Percentiles rank a stretch among this genome's conserved stretches.
Conservation (phyloP, 805 yeast genomes). For the Huiozyma naganishii region DNA sequence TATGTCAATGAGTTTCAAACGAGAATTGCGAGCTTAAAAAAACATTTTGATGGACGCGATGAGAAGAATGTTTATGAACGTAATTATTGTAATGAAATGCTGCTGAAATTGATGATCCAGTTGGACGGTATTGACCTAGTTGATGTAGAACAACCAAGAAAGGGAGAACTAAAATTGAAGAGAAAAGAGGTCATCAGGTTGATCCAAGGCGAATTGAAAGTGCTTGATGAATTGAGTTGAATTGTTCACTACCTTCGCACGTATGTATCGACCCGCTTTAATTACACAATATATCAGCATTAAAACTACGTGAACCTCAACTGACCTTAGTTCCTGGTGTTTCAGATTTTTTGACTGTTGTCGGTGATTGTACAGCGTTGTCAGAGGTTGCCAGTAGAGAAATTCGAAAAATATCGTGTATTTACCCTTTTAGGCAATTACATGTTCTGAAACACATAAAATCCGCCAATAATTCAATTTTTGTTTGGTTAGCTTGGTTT, state of each 20-base stretch:
- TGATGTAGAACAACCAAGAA: constrained; percentile 30
- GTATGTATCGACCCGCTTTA: no score
- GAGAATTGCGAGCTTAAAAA: constrained; percentile 14
- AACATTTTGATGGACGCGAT: constrained; percentile 12
- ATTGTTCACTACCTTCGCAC: no score
- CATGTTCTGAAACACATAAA: constrained; percentile 1
- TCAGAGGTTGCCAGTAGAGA: no score
- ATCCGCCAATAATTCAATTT: background rate
- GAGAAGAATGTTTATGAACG: constrained; percentile 34
- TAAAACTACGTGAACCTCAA: no score
- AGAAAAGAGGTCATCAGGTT: constrained; percentile 50
- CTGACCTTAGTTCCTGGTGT: background rate
- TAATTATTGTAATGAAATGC: constrained; percentile 53
- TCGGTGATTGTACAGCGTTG: no score
- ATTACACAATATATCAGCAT: no score
- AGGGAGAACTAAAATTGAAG: constrained; percentile 40
- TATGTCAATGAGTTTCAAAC: constrained; percentile 19
- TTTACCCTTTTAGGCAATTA: constrained; percentile 1
- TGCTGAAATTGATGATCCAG: constrained; percentile 54
- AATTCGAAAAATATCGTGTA: no score
- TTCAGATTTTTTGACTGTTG: background rate
- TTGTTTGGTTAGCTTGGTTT: no score
- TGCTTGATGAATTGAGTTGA: constrained; percentile 34
- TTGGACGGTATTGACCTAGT: constrained; percentile 50
- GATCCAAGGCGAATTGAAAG: constrained; percentile 48